These are phyloP conservation scores for Xylariaceae sp. DNA, from an alignment of 2,329 filamentous ascomycete species.

Conservation along the genomic window DNA sequence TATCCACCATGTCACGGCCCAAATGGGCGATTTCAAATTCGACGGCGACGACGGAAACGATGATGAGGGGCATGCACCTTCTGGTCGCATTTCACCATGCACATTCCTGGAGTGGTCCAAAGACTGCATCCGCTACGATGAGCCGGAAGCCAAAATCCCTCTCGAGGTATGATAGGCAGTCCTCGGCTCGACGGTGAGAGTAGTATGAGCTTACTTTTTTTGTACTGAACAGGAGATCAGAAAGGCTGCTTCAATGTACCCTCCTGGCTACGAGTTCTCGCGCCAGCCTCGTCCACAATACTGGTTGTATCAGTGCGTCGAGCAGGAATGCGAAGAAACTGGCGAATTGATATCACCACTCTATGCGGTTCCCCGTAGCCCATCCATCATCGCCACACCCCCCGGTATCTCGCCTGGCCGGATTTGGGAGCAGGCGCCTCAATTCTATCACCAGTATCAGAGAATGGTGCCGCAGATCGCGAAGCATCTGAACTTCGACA, in stretches of 20 bases:
- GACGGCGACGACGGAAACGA: slow-evolving; percentile 17
- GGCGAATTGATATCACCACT: slow-evolving; percentile 20
- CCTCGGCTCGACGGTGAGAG: no score
- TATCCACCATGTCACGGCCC: slow-evolving; percentile 5
- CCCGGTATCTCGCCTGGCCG: slow-evolving; percentile 17
- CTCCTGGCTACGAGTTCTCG: slow-evolving; percentile 5
- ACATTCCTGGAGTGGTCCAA: slow-evolving; percentile 36
- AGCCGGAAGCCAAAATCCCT: slow-evolving; percentile 30
- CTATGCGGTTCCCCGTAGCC: slow-evolving; percentile 19
- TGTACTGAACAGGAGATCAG: not conserved
- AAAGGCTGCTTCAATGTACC: not conserved
- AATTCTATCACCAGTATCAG: slow-evolving; percentile 22
- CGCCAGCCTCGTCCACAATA: slow-evolving; percentile 2
- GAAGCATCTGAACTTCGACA: slow-evolving; percentile 13
- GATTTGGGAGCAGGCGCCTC: slow-evolving; percentile 1
- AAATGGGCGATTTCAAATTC: slow-evolving; percentile 10
- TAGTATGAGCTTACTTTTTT: no score
- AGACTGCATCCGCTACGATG: slow-evolving; percentile 29
- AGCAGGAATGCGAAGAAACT: slow-evolving; percentile 23
- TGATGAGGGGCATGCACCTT: slow-evolving; percentile 33
- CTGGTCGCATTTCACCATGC: slow-evolving; percentile 35
- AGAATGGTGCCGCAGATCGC: slow-evolving; percentile 28
- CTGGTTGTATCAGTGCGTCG: not conserved
- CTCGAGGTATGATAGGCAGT: slow-evolving; percentile 9
- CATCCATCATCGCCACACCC: slow-evolving; percentile 20